These are phyloP conservation scores for Lasiosphaeria ovina DNA, from an alignment of 495 filamentous ascomycete species.

Conservation along the genomic window DNA sequence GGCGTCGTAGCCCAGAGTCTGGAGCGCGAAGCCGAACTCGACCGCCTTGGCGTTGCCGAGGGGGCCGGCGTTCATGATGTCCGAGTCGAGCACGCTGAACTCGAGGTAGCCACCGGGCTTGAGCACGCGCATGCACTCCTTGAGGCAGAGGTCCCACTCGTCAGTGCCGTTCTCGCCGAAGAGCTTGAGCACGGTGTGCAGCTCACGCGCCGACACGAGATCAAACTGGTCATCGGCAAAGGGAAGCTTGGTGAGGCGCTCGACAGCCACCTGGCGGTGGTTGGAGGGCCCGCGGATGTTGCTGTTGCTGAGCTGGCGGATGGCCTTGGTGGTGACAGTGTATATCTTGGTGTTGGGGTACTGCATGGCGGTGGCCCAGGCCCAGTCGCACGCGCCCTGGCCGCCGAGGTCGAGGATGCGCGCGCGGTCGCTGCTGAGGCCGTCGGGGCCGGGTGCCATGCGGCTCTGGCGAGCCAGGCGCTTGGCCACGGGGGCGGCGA, in stretches of 20 bases:
- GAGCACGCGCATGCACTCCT: conserved; percentile 84
- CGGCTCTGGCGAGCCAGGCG: conserved; percentile 52
- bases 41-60: conserved; percentile 74
- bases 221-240: conserved; percentile 90
- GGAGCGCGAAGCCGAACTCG: conserved; percentile 85
- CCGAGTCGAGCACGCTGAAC: conserved; percentile 83
- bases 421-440: conserved; percentile 48
- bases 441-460: conserved; percentile 40
- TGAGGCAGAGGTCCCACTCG: conserved; percentile 83
- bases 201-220: conserved; percentile 83
- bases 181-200: conserved; percentile 77
- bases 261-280: conserved; percentile 75
- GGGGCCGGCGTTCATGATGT: conserved; percentile 79
- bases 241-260: conserved; percentile 73
- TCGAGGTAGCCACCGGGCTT: conserved; percentile 93
- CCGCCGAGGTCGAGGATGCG: conserved; percentile 88
- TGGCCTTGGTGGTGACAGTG: conserved; percentile 71
- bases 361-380: conserved; percentile 83
- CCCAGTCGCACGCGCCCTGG: conserved; percentile 85
- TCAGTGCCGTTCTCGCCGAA: conserved; percentile 61
- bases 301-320: conserved; percentile 61
- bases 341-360: conserved; percentile 83
- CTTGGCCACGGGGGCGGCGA: conserved; percentile 71
- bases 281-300: conserved; percentile 80
- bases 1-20: conserved; percentile 84